Evolutionary conservation across 495 filamentous ascomycete species (phyloP), one percentile per base, ranked within the genome.

Genomic region (Melanomma pulvis-pyrius): DNA sequence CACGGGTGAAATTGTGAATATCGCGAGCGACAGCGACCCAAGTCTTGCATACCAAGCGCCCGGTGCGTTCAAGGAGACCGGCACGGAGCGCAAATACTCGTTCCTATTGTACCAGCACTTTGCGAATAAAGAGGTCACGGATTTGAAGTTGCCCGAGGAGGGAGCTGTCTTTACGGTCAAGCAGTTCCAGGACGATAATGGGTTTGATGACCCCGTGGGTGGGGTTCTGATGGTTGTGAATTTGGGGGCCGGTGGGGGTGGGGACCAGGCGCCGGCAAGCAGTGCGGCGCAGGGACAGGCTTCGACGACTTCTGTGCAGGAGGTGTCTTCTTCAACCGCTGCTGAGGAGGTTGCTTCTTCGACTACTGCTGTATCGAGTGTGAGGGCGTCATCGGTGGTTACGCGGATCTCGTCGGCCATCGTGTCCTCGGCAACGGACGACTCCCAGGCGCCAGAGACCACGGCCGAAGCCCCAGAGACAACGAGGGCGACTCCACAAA

Each of bases 71-170:
- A 57, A 52, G 24, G 71, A 73, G 54, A 71, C 54, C 32, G 71
- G 71, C 28, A 52, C 64, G 39, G 69, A 67, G 4, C 53, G 65
- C 25, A 61, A 73, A 44, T 73, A 73, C 61, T 47, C 59, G 3
- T 73, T 73, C 48, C 41, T 73, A 2, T 41, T 73, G 69, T 73
- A 59, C 34, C 28, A 39, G 17, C 60, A 73, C 22, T 64, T 65
- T 1, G 17, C 51, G 39, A 34, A 61, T 19, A 28, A 51, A 0
- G 28, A 65, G 32, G 36, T 70, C 30, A 21, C 29, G 2, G 26
- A 4, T 0, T 19, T 69, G 26, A 68, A 61, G 46, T 21, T 70
- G 6, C 71, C 71, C 11, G 48, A 46, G 5, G 62, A 67, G 25
- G 71, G 68, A 13, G 63, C 64, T 25, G 49, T 50, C n/a, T 64